Conservation (phyloP, 169 alveolate species). For the Theileria parva region DNA sequence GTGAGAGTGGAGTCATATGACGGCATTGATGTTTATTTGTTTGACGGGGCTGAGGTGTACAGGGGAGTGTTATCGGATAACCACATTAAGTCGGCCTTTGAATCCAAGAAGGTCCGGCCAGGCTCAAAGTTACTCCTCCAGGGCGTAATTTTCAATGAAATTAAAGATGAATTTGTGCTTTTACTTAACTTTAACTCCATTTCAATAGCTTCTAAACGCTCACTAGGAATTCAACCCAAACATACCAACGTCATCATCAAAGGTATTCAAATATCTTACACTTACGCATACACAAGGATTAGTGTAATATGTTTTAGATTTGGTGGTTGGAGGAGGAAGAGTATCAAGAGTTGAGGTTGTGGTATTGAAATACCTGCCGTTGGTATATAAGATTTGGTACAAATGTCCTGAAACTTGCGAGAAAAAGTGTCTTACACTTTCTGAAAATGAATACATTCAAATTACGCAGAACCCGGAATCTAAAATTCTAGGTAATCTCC, state of each 20-base stretch:
- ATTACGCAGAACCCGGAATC: conserved; percentile 25
- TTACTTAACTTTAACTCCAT: conserved; percentile 23
- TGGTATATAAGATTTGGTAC: conserved; percentile 37
- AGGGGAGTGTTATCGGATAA: conserved; percentile 36
- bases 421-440: conserved; percentile 9
- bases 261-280: conserved; percentile 17
- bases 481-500: conserved; percentile 18
- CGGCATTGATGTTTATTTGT: conserved; percentile 22
- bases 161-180: background rate
- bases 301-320: conserved; percentile 16
- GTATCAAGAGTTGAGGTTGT: conserved; percentile 52
- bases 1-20: conserved; percentile 34
- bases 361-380: conserved; percentile 48
- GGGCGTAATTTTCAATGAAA: conserved; percentile 18
- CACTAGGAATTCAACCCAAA: conserved; percentile 45
- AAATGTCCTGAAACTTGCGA: conserved; percentile 9
- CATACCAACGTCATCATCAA: conserved; percentile 47
- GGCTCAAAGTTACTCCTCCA: conserved; percentile 53
- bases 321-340: conserved; percentile 40
- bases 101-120: conserved; percentile 5
- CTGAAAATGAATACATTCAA: conserved; percentile 37
- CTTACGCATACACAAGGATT: background rate
- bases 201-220: conserved; percentile 21
- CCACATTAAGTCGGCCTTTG: conserved; percentile 30
- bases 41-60: conserved; percentile 32